Evolutionary conservation across 306 rosid genomes (phyloP), one percentile per base, ranked within the genome.

Genomic region (Cucurbita maxima): DNA sequence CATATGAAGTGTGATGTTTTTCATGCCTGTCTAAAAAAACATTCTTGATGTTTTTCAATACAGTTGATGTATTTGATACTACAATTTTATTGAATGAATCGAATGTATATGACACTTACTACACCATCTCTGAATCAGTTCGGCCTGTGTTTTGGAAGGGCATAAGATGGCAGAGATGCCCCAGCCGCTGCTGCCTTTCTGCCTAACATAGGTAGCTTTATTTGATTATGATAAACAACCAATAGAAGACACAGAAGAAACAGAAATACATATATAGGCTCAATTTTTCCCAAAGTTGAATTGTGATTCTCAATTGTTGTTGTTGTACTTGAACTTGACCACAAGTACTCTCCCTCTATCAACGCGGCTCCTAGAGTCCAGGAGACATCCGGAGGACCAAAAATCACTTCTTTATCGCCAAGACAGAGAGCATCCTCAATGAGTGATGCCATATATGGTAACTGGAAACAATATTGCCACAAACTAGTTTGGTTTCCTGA

Each of bases 321-420:
- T 71, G 77, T 61, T 69, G 75, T 75, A 77, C 77, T 30, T 67
- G 73, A 67, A 76, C 77, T 30, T 22, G 56, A 67, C 73, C 73
- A 67, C 19, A 82, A 41, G 76, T 76, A 80, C 48, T 81, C 75
- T 13, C 90, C 90, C 83, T 89, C 96, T 48, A 88, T 80, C 78
- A 92, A 60, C 38, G 92, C 92, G 68, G 92, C 97, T 78, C 97
- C 96, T 80, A 89, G 69, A 48, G 97, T 92, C 96, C 97, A 92
- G 51, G 96, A 85, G 76, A 88, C 77, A 77, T 88, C 96, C n/a
- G 83, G 87, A 45, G 96, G 97, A 69, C 96, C 97, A 79, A 89
- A 92, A 45, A 80, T 66, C 34, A 88, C 84, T 61, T 88, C 92
- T 78, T 76, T 83, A 73, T 85, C 84, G 55, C 90, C 84, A 47